These are phyloP conservation scores for Pisolithus thermaeus DNA, from an alignment of 1,284 basidiomycete genomes.

Conservation along the genomic window DNA sequence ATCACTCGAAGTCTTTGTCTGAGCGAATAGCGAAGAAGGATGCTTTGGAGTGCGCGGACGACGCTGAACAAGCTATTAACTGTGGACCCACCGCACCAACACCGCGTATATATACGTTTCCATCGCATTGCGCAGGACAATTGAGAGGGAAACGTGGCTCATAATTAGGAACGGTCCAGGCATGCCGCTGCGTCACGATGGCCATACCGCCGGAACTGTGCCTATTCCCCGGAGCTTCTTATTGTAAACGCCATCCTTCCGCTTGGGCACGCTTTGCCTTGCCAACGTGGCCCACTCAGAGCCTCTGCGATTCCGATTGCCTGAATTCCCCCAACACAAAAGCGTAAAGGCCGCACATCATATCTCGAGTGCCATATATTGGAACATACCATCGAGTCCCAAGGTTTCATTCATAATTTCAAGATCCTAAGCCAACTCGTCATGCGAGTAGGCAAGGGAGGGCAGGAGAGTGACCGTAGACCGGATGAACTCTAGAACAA, in stretches of 20 bases:
- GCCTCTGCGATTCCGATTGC: too few species aligned
- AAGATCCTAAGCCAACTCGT: background rate
- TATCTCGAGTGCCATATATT: background rate
- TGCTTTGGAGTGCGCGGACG: slow-evolving; percentile 5
- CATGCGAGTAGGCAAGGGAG: background rate
- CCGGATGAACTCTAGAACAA: background rate
- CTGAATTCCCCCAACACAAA: slow-evolving; percentile 13
- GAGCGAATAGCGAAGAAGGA: slow-evolving; percentile 1
- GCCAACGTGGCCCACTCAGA: background rate
- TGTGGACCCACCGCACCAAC: background rate
- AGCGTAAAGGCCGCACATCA: slow-evolving; percentile 1
- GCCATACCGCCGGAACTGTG: slow-evolving; percentile 4
- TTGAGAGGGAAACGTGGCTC: slow-evolving; percentile 4
- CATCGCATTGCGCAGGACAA: slow-evolving; percentile 13
- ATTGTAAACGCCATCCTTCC: slow-evolving; percentile 11
- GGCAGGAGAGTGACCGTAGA: background rate
- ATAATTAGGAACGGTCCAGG: slow-evolving; percentile 4
- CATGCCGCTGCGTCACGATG: slow-evolving; percentile 1
- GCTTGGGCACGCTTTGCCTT: background rate
- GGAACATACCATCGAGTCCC: background rate
- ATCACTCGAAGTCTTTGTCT: slow-evolving; percentile 1
- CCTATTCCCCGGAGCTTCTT: slow-evolving; percentile 1
- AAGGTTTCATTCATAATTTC: background rate
- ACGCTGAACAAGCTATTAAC: background rate
- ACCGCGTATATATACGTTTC: slow-evolving; percentile 16